Base-by-base conservation (phyloP, 169 alveolate genomes). In the Besnoitia besnoiti region DNA sequence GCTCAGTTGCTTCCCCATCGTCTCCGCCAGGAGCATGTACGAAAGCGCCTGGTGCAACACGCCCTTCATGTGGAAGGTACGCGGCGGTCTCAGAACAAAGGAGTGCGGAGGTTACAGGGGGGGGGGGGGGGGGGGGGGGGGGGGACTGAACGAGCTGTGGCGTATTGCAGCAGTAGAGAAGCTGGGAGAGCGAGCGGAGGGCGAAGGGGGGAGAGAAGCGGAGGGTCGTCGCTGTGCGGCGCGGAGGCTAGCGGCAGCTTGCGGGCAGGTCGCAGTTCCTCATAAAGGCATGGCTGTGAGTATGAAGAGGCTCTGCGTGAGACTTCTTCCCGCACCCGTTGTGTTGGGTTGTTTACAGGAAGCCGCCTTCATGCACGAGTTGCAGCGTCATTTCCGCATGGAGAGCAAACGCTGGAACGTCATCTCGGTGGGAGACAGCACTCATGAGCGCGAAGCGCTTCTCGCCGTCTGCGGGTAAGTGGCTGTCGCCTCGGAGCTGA, bases 21-120 rank as follows among this genome's bases (percentile, higher is more conserved):
- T 91, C 89, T 55, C 89, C n/a, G 94, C 94, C 16, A 0, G 94
- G 27, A 50, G 84, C 76, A 42, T 37, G 44, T 91, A n/a, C 49
- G 85, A 79, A 37, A 37, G 84, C 37, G n/a, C 40, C 46, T 51
- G 91, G n/a, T 47, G 42, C 62, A 27, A 35, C 44, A 37, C 67
- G 33, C 94, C 94, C n/a, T 42, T 46, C 40, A 21, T 44, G 76
- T 91, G 94, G 94, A 91, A 91, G 92, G 85, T 87, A n/a, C n/a
- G n/a, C n/a, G n/a, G n/a, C n/a, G n/a, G n/a, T n/a, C n/a, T n/a
- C n/a, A n/a, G n/a, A n/a, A n/a, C n/a, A n/a, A n/a, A n/a, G n/a
- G n/a, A n/a, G n/a, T n/a, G n/a, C n/a, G n/a, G n/a, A n/a, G n/a
- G n/a, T n/a, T n/a, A n/a, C n/a, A n/a, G n/a, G n/a, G n/a, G n/a